These are phyloP conservation scores for Heterobasidion irregulare DNA, from an alignment of 1,284 basidiomycete genomes.

Conservation along the genomic window DNA sequence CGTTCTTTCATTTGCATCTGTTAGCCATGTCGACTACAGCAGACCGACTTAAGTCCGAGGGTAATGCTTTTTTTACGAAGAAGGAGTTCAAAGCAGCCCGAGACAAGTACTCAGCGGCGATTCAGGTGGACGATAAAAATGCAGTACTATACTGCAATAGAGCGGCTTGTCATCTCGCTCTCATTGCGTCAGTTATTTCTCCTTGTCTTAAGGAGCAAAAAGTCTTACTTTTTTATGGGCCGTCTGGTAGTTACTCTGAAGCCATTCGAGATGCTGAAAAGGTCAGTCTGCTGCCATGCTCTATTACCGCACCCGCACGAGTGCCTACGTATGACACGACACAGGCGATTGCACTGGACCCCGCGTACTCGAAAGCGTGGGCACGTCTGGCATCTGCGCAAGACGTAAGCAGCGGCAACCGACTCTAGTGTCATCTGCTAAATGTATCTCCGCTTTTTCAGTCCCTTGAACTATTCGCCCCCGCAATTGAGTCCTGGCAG, in stretches of 20 bases:
- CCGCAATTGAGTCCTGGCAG: background rate
- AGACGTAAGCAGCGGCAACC: background rate
- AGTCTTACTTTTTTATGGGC: background rate
- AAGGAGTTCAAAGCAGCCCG: conserved; percentile 23
- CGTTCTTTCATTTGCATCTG: no score
- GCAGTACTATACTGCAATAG: conserved; percentile 29
- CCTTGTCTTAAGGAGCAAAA: background rate
- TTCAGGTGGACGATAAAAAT: conserved; percentile 21
- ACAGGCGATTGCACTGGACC: conserved; percentile 7
- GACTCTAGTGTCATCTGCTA: background rate
- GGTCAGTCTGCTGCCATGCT: background rate
- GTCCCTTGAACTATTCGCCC: background rate
- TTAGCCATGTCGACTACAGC: conserved; percentile 2
- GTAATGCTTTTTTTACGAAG: conserved; percentile 24
- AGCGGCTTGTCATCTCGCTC: conserved; percentile 21
- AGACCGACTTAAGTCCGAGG: conserved; percentile 24
- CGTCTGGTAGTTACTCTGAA: background rate
- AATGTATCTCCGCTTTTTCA: background rate
- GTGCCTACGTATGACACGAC: background rate
- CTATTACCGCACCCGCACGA: no score
- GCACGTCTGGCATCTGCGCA: conserved; percentile 7
- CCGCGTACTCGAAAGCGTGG: conserved; percentile 7
- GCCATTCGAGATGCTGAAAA: conserved; percentile 2
- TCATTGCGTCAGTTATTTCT: conserved; percentile 11
- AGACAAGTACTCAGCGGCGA: conserved; percentile 25